A percentile compares a stretch with the other conserved stretches of the same genome.
Evolutionary conservation across 139 green algal species (phyloP).

Genomic region (Chlorella sp.): DNA sequence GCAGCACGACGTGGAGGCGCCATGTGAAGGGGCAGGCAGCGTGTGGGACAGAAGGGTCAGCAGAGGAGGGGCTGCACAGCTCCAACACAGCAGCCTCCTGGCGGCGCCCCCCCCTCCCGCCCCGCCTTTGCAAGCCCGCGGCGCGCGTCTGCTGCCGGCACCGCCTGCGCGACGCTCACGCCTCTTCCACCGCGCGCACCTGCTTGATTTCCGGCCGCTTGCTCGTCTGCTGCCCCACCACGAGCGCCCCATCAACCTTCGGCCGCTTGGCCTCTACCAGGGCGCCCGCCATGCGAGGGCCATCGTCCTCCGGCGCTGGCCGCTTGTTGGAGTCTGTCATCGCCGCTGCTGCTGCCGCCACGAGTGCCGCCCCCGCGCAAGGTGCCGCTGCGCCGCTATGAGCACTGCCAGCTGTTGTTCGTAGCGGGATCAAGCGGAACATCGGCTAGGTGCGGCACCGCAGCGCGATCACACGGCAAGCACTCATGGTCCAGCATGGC

Average conservation of each 20-base stretch:
- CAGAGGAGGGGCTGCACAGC: too few species aligned
- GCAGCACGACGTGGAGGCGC: not conserved
- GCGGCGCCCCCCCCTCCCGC: not conserved
- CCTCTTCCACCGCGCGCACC: not conserved
- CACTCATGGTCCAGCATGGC: not conserved
- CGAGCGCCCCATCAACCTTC: constrained; percentile 20
- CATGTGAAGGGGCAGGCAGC: not conserved
- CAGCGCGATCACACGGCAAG: too few species aligned
- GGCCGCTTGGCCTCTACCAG: constrained; percentile 36
- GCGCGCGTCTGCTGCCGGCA: not conserved
- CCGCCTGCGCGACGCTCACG: not conserved
- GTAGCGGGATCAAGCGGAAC: too few species aligned
- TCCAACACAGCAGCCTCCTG: not conserved
- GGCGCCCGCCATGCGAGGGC: not conserved
- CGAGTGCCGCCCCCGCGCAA: not conserved
- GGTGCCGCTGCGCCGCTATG: not conserved
- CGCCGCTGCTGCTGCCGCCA: not conserved
- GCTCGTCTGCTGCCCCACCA: constrained; percentile 17
- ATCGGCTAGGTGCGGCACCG: too few species aligned
- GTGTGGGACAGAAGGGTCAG: not conserved
- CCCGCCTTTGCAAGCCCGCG: not conserved
- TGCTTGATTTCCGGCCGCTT: constrained; percentile 37
- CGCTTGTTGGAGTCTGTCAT: constrained; percentile 17
- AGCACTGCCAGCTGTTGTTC: too few species aligned
- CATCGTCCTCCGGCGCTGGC: constrained; percentile 9